Conservation (phyloP, 129 eudicot genomes). For the Helianthus tuberosus region DNA sequence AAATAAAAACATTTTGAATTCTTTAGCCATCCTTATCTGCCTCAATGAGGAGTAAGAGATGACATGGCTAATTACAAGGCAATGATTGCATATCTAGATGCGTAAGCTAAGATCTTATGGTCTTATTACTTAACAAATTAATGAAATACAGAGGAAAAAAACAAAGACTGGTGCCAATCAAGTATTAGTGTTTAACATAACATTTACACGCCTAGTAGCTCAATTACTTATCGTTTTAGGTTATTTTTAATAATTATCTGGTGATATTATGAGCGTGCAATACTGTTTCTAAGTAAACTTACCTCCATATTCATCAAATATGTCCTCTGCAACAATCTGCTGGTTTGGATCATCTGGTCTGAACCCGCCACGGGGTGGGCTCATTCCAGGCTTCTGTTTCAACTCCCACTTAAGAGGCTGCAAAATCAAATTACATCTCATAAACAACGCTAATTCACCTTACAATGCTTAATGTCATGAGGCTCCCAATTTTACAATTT, state of each 20-base stretch:
- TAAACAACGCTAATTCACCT: neutral
- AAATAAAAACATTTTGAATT: neutral
- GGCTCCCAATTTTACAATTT: neutral
- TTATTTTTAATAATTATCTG: neutral
- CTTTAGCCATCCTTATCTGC: neutral
- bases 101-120: neutral
- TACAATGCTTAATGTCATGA: neutral
- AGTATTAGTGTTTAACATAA: neutral
- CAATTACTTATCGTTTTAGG: neutral
- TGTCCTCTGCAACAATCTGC: conserved; percentile 98
- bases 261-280: neutral
- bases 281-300: neutral
- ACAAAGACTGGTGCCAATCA: neutral
- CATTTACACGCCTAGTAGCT: neutral
- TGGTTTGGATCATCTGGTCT: conserved; percentile 92
- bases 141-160: neutral
- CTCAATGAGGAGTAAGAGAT: neutral
- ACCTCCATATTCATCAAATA: conserved; percentile 99
- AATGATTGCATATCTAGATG: neutral
- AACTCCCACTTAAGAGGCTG: conserved; percentile 98
- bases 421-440: conserved; percentile 29
- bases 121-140: neutral
- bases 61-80: neutral
- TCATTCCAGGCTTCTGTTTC: conserved; percentile 94
- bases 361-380: conserved; percentile 98